Evolutionary conservation across 352 stramenopile species (phyloP), one percentile per base, ranked within the genome.

Genomic region (Pythium aquatile): DNA sequence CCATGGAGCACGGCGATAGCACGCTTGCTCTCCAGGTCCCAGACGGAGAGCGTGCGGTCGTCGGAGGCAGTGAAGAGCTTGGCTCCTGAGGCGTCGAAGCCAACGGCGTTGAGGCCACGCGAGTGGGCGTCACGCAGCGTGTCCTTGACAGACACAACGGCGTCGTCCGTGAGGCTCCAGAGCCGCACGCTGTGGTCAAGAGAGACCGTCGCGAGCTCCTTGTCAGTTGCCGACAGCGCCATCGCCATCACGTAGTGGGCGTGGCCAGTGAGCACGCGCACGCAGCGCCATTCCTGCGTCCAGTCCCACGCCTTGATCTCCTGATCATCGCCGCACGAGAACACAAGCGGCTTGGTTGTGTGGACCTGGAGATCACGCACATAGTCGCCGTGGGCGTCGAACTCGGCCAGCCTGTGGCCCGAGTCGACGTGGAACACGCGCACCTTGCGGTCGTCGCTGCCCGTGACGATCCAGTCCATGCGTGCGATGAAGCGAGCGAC

Each of bases 351-450:
- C 26, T 96, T 68, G n/a, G 82, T 90, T 9, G 92, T 89, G 72
- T 98, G 96, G 6, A 98, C 74, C 32, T 88, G 76, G 26, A 94
- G n/a, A 39, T 68, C 76, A 11, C 96, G 90, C 69, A 98, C 98
- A 66, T 98, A 98, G 81, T 98, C 96, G 3, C 77, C 84, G 75
- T 98, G 96, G 3, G 90, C 96, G 61, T 98, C 91, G 92, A 97
- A 97, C 54, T 94, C 60, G 20, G 52, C 55, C 16, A 83, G 77
- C 65, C 96, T 96, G 66, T 97, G 90, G 81, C 93, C 91, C 39
- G 94, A 98, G 67, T 97, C 97, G 73, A 98, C 97, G 72, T 98
- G 97, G 79, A 96, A 98, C 6, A 98, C 78, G 20, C 93, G 77
- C 29, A 98, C 40, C 55, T 84, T 70, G 83, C 97, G 91, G 70